These are phyloP conservation scores for Scutellaria baicalensis DNA, from an alignment of 257 asterid genomes.

Conservation along the genomic window DNA sequence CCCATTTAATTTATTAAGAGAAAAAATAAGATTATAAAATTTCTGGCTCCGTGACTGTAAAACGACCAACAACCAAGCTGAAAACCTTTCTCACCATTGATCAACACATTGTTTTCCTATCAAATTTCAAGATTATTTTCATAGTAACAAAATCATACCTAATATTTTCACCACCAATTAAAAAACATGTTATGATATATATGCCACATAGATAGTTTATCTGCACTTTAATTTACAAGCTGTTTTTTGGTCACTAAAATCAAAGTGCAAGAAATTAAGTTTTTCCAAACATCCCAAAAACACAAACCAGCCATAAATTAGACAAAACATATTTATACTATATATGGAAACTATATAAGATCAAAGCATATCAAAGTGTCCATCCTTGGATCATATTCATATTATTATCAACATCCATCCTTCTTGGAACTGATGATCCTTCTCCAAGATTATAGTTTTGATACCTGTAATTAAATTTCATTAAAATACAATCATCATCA, in stretches of 20 bases:
- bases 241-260: not conserved
- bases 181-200: not conserved
- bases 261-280: slow-evolving; percentile 2
- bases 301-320: not conserved
- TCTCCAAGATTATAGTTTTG: slow-evolving; percentile 59
- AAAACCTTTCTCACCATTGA: not conserved
- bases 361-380: slow-evolving; percentile 33
- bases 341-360: not conserved
- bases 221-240: slow-evolving; percentile 9
- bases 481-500: not conserved
- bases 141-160: not conserved
- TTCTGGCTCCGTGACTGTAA: not conserved
- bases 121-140: not conserved
- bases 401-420: slow-evolving; percentile 47
- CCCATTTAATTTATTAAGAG: too few relatives aligned
- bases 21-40: too few relatives aligned
- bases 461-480: slow-evolving; percentile 37
- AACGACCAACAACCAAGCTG: not conserved
- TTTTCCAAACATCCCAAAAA: not conserved
- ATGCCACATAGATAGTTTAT: not conserved
- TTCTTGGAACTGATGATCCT: slow-evolving; percentile 54
- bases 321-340: not conserved
- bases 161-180: not conserved
- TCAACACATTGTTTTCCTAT: not conserved
- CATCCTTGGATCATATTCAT: slow-evolving; percentile 55